Base-by-base conservation (phyloP, 1,284 basidiomycete species). In the Phellopilus nigrolimitatus region DNA sequence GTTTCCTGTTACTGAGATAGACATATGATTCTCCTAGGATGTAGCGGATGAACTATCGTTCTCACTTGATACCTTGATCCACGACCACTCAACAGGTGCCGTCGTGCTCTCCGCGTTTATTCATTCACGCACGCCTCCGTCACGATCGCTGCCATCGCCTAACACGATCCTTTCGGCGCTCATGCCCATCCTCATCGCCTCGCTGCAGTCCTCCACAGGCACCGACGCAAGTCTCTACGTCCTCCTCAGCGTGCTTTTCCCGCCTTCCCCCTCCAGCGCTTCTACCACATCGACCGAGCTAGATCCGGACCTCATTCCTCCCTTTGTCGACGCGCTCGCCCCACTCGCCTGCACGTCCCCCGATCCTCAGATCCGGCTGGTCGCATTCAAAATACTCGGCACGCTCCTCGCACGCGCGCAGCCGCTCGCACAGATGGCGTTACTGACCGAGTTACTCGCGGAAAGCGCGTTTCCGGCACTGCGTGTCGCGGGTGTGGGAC, bases 401-500 rank as follows among this genome's bases (percentile, higher is more conserved):
- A 63, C 72, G 33, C 61, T 80, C 1, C 68, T 87, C 13, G 64
- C 70, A 0, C 67, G 71, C 2, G 66, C 75, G 1, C 74, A 77
- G 0, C 63, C 77, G 0, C 60, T 67, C 31, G 57, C 79, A 1
- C 75, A 76, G 3, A 67, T 86, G 21, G 71, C 76, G 28, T 65
- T 82, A 6, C 69, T 88, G 3, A 63, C 68, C 5, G 78, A 78
- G 31, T 58, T 72, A 21, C 69, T 86, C 10, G 70, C 75, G 1
- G 67, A 68, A 6, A 53, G 58, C 13, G 68, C 76, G 44, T 75
- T 76, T 42, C 79, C 79, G 0, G 80, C 82, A 59, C 82, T 88
- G 73, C 72, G 79, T 7, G 75, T 79, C 0, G 82, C 85, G 0
- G 75, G 80, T 0, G 70, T 88, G 1, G 80, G 81, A 0, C 68